Percentiles rank a stretch among this genome's conserved stretches.
phyloP scores from a whole-genome alignment of 1,139 yeast genomes.

The Arxiozyma telluris region DNA sequence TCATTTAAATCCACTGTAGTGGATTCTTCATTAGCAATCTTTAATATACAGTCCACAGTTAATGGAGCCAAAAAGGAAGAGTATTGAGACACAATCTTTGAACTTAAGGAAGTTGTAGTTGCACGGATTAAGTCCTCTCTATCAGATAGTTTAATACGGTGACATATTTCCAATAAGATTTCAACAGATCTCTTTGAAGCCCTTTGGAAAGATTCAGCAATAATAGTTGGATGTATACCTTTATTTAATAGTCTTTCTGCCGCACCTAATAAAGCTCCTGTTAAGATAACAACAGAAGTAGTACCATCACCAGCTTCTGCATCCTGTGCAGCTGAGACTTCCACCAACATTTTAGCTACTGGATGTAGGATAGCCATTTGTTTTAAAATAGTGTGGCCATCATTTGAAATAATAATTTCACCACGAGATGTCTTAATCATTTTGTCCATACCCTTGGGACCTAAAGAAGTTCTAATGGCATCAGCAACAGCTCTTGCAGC shows the following conservation, averaged over 20 bases:
- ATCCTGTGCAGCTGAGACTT: slow-evolving; percentile 94
- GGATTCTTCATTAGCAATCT: slow-evolving; percentile 53
- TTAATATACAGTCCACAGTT: slow-evolving; percentile 88
- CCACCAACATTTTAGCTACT: slow-evolving; percentile 97
- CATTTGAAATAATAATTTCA: slow-evolving; percentile 90
- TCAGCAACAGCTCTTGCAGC: slow-evolving; percentile 98
- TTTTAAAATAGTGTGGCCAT: slow-evolving; percentile 92
- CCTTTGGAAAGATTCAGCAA: slow-evolving; percentile 89
- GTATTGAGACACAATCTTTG: slow-evolving; percentile 92
- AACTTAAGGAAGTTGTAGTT: slow-evolving; percentile 85
- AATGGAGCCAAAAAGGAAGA: slow-evolving; percentile 79
- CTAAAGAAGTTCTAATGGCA: slow-evolving; percentile 93
- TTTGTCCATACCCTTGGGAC: slow-evolving; percentile 99
- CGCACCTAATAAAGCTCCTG: slow-evolving; percentile 90
- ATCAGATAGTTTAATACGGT: slow-evolving; percentile 64
- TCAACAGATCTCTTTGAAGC: slow-evolving; percentile 88
- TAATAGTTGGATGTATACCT: slow-evolving; percentile 93
- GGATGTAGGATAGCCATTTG: slow-evolving; percentile 98
- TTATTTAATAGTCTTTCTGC: slow-evolving; percentile 82
- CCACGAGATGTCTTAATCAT: slow-evolving; percentile 94
- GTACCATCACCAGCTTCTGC: slow-evolving; percentile 99
- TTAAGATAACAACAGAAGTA: slow-evolving; percentile 88
- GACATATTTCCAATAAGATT: slow-evolving; percentile 76
- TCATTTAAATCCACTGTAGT: slow-evolving; percentile 78
- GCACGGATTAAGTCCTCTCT: slow-evolving; percentile 80